Evolutionary conservation across 768 basidiomycete genomes (phyloP), one percentile per base, ranked within the genome.

Genomic region (Tulasnella sp.): DNA sequence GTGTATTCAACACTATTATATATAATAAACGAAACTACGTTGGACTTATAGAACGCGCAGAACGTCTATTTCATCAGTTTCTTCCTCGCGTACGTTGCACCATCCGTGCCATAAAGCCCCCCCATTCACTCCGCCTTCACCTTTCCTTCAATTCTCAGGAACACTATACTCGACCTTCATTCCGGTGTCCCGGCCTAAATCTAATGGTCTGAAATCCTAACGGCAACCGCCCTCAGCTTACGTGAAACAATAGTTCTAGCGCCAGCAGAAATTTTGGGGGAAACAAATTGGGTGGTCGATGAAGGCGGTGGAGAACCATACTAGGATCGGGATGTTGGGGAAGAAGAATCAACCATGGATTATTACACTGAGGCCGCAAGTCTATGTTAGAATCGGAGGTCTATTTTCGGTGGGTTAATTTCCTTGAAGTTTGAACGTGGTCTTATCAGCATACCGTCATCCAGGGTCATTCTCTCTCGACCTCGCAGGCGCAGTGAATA

Each of bases 401-500:
- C 39, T n/a, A n/a, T n/a, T n/a, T n/a, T n/a, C n/a, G n/a, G n/a
- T n/a, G n/a, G n/a, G n/a, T n/a, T n/a, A n/a, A n/a, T n/a, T n/a
- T n/a, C n/a, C n/a, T n/a, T n/a, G n/a, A n/a, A n/a, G n/a, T n/a
- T 31, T 49, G 52, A 29, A 14, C 7, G 17, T 40, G 12, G 17
- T 40, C 40, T 15, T 40, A 9, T 40, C 40, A 15, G 40, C 40
- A 15, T 40, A 40, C 45, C n/a, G 17, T 36, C 69, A 37, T 9
- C 25, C 38, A 38, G 78, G 22, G 39, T 67, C 19, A 75, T 78
- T n/a, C 79, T 78, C 77, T 14, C 8, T 78, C 39, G 77, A 78
- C 19, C 40, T 78, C 5, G 34, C 64, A 11, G 58, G 77, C 15
- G 77, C 77, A 8, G 77, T 78, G 70, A 45, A 64, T 36, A 2